A percentile compares a stretch with the other conserved stretches of the same genome.
phyloP scores from a whole-genome alignment of 108 stramenopile genomes.

The Conticribra weissflogii region DNA sequence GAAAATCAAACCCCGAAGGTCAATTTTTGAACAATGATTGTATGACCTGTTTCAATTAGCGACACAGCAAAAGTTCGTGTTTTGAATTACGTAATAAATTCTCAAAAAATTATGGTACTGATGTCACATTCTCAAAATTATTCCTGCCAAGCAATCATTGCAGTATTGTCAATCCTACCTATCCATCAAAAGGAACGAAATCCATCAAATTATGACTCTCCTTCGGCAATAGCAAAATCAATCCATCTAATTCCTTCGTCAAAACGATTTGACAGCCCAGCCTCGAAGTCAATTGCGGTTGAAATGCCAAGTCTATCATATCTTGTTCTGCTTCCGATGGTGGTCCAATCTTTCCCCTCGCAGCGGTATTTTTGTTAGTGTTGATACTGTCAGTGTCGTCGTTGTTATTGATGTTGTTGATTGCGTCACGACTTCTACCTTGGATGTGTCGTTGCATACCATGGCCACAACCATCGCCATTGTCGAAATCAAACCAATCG shows the following conservation, averaged over 20 bases:
- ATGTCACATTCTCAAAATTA: too few species aligned
- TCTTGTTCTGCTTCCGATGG: constrained; percentile 69
- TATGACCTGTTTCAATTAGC: too few species aligned
- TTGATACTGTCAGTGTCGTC: not conserved
- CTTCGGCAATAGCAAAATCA: constrained; percentile 56
- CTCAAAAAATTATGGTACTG: not conserved
- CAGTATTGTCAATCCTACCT: not conserved
- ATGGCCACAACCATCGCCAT: too few species aligned
- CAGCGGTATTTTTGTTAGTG: not conserved
- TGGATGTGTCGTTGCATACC: not conserved
- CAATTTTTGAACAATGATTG: too few species aligned
- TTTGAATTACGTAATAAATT: not conserved
- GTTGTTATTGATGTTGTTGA: not conserved
- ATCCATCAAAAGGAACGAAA: constrained; percentile 60
- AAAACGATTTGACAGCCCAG: constrained; percentile 72
- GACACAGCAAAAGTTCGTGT: too few species aligned
- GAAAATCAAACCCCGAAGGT: too few species aligned
- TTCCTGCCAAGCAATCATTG: too few species aligned
- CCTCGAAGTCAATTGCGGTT: constrained; percentile 56
- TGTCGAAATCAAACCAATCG: constrained; percentile 41
- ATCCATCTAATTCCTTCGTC: constrained; percentile 58
- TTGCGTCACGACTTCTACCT: too few species aligned
- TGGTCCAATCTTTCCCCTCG: constrained; percentile 29
- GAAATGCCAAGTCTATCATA: constrained; percentile 78
- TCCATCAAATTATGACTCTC: constrained; percentile 76